A percentile compares a stretch with the other conserved stretches of the same genome.
Evolutionary conservation across 2,329 filamentous ascomycete species (phyloP).

Genomic region (Hypocrella siamensis): DNA sequence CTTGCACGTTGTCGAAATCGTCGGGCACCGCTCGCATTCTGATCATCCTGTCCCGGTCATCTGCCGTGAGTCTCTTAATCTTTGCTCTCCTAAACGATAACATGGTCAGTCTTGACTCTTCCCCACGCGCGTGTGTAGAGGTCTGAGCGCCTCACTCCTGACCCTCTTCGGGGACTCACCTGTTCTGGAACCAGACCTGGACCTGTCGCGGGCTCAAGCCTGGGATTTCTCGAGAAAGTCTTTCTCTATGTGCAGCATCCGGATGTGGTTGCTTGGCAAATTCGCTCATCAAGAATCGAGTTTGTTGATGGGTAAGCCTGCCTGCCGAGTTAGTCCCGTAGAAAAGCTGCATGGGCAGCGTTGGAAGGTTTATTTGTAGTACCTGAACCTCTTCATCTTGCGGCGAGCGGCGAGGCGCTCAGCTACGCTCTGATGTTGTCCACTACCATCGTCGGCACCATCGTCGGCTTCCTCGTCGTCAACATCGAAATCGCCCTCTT

Average conservation of each 20-base stretch:
- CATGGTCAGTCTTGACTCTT: not conserved
- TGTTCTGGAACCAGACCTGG: constrained; percentile 97
- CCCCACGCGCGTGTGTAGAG: not conserved
- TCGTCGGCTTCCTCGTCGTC: constrained; percentile 45
- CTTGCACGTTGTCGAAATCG: constrained; percentile 55
- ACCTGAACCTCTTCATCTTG: constrained; percentile 73
- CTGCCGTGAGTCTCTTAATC: constrained; percentile 54
- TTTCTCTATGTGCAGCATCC: constrained; percentile 77
- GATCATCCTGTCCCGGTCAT: constrained; percentile 56
- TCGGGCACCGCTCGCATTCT: constrained; percentile 58
- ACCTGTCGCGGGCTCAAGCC: constrained; percentile 85
- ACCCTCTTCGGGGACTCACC: constrained; percentile 35
- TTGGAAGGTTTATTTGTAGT: constrained; percentile 13
- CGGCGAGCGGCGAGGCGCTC: constrained; percentile 41
- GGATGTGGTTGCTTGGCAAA: constrained; percentile 91
- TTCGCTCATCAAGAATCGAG: constrained; percentile 93
- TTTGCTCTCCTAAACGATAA: constrained; percentile 41
- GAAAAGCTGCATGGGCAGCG: too few species aligned
- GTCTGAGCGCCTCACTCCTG: not conserved
- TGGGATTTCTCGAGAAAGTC: constrained; percentile 77
- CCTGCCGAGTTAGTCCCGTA: constrained; percentile 16
- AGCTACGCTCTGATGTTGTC: constrained; percentile 34
- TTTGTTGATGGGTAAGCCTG: constrained; percentile 89
- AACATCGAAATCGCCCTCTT: constrained; percentile 33
- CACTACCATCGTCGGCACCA: constrained; percentile 14